A percentile compares a stretch with the other conserved stretches of the same genome.
Conservation (phyloP, 208 protist genomes). For the Crithidia brevicula region DNA sequence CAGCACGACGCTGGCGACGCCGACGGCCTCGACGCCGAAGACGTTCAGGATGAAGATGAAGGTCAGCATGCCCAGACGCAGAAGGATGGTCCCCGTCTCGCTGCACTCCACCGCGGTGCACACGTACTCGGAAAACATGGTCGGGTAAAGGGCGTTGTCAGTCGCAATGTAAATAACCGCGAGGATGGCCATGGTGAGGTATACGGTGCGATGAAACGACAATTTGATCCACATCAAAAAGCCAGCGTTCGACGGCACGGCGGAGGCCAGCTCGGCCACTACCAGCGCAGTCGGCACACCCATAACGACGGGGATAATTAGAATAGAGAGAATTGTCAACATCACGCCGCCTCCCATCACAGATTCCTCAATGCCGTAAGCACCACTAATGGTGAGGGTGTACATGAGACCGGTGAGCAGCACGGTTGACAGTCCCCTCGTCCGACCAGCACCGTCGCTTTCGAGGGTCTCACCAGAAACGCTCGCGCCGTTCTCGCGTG, state of each 20-base stretch:
- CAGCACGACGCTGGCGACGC: slow-evolving; percentile 59
- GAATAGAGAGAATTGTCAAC: slow-evolving; percentile 63
- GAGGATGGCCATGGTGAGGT: slow-evolving; percentile 70
- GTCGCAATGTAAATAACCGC: slow-evolving; percentile 65
- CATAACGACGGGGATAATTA: slow-evolving; percentile 80
- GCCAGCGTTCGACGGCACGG: slow-evolving; percentile 72
- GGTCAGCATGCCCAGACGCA: slow-evolving; percentile 58
- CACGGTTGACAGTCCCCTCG: slow-evolving; percentile 48
- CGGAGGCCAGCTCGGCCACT: slow-evolving; percentile 75
- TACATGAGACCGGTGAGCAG: slow-evolving; percentile 86
- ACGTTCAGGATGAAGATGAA: slow-evolving; percentile 71
- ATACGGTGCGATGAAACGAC: slow-evolving; percentile 61
- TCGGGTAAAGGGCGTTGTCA: slow-evolving; percentile 80
- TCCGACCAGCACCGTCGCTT: background rate
- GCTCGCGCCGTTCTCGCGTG: background rate
- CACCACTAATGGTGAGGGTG: slow-evolving; percentile 76
- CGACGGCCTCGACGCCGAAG: slow-evolving; percentile 67
- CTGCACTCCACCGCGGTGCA: slow-evolving; percentile 58
- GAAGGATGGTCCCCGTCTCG: slow-evolving; percentile 12
- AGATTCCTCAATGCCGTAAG: slow-evolving; percentile 86
- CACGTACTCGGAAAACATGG: slow-evolving; percentile 84
- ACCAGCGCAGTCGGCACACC: slow-evolving; percentile 66
- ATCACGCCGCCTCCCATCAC: slow-evolving; percentile 75
- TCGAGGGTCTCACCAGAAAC: background rate
- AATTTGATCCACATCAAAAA: slow-evolving; percentile 85